phyloP scores from a whole-genome alignment of 768 basidiomycete genomes.

The Lactifluus echinatus region DNA sequence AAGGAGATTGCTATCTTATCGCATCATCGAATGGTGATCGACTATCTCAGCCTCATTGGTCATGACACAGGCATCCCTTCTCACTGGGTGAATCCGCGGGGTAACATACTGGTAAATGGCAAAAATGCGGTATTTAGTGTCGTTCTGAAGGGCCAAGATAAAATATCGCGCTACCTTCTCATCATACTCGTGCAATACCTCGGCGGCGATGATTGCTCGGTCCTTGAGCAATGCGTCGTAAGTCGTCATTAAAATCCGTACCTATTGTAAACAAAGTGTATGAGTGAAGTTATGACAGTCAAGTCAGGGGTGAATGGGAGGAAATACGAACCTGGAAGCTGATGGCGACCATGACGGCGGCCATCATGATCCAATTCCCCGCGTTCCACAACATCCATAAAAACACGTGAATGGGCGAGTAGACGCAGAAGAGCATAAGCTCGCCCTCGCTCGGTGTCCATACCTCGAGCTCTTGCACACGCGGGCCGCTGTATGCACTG shows the following conservation, averaged over 20 bases:
- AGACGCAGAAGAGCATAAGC: constrained; percentile 58
- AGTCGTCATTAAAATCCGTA: constrained; percentile 41
- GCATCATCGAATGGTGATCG: constrained; percentile 33
- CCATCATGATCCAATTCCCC: constrained; percentile 69
- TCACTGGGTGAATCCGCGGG: constrained; percentile 69
- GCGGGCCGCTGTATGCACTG: constrained; percentile 19
- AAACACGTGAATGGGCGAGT: constrained; percentile 69
- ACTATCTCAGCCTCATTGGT: constrained; percentile 78
- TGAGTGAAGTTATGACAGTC: background rate
- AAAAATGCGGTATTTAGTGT: background rate
- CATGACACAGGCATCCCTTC: constrained; percentile 75
- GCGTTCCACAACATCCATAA: constrained; percentile 64
- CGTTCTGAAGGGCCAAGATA: background rate
- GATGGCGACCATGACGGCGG: constrained; percentile 57
- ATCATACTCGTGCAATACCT: constrained; percentile 82
- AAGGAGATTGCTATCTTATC: background rate
- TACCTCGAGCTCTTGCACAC: constrained; percentile 68
- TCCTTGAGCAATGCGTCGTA: constrained; percentile 68
- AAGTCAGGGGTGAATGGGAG: background rate
- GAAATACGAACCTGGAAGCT: constrained; percentile 46
- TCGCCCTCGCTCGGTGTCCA: constrained; percentile 75
- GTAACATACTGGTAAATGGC: constrained; percentile 56
- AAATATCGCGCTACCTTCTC: constrained; percentile 42
- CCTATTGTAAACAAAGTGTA: constrained; percentile 28
- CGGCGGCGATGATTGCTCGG: constrained; percentile 61